A percentile compares a stretch with the other conserved stretches of the same genome.
phyloP scores from a whole-genome alignment of 2,329 filamentous ascomycete genomes.

The Magnaporthiopsis incrustans region DNA sequence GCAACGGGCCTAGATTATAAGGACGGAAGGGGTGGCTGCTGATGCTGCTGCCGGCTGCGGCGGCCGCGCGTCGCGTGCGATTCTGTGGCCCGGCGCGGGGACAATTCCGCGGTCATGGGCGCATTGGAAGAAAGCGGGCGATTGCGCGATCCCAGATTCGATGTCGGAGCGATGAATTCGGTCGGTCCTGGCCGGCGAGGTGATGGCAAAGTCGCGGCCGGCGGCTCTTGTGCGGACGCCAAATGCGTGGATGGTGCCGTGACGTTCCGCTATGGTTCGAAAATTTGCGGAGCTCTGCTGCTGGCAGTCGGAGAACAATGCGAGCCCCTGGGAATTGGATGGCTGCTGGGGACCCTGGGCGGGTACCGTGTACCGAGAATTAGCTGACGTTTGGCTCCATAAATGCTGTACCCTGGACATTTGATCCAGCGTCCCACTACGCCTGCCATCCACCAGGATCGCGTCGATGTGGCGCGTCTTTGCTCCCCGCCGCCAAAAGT shows the following conservation, averaged over 20 bases:
- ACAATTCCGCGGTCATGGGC: conserved; percentile 33
- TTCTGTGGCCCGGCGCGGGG: conserved; percentile 35
- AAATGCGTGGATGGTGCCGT: conserved; percentile 5
- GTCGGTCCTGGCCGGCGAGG: conserved; percentile 29
- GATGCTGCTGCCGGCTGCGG: conserved; percentile 6
- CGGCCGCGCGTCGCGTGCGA: conserved; percentile 34
- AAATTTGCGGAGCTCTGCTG: conserved; percentile 2
- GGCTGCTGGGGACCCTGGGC: too few species aligned
- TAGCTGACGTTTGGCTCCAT: background rate
- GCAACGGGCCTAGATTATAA: conserved; percentile 14
- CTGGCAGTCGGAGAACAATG: background rate
- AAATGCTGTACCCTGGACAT: background rate
- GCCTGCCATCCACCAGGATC: background rate
- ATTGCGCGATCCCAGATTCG: conserved; percentile 33
- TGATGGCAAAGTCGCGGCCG: conserved; percentile 9
- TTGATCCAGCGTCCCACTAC: background rate
- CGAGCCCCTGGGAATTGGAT: background rate
- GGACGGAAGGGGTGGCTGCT: conserved; percentile 20
- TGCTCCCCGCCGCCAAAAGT: background rate
- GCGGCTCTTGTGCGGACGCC: conserved; percentile 3
- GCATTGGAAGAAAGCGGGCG: conserved; percentile 28
- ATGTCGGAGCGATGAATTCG: conserved; percentile 34
- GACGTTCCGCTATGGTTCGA: conserved; percentile 5
- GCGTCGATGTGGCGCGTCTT: background rate
- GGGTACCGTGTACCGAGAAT: background rate